These are phyloP conservation scores for Peronospora tabacina DNA, from an alignment of 352 stramenopile species.

Conservation along the genomic window DNA sequence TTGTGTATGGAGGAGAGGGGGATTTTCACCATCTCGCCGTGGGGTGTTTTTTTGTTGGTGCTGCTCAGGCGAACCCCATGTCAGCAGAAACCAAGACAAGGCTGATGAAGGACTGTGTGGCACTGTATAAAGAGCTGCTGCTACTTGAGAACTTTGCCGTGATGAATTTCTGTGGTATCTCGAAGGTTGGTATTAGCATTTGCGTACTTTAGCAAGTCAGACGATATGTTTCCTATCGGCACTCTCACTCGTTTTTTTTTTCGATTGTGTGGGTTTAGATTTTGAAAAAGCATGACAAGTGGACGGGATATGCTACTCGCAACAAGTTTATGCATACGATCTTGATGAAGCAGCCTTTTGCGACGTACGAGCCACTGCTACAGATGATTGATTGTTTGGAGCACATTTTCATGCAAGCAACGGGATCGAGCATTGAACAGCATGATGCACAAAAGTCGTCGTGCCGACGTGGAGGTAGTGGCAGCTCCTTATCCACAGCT, in stretches of 20 bases:
- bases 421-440: slow-evolving; percentile 79
- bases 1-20: background rate
- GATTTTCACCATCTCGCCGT: background rate
- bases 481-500: slow-evolving; percentile 23
- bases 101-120: slow-evolving; percentile 76
- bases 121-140: slow-evolving; percentile 81
- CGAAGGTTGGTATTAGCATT: slow-evolving; percentile 40
- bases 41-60: slow-evolving; percentile 3
- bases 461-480: slow-evolving; percentile 28
- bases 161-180: slow-evolving; percentile 88
- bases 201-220: slow-evolving; percentile 5
- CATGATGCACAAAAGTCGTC: slow-evolving; percentile 59
- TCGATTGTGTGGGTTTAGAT: slow-evolving; percentile 37
- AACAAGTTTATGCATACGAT: slow-evolving; percentile 88
- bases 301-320: slow-evolving; percentile 86
- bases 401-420: slow-evolving; percentile 84
- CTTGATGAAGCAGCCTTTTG: slow-evolving; percentile 85
- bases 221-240: slow-evolving; percentile 12
- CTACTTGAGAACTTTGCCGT: slow-evolving; percentile 85
- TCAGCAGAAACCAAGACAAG: slow-evolving; percentile 60
- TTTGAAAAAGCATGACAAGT: slow-evolving; percentile 88
- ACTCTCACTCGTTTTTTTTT: slow-evolving; percentile 9
- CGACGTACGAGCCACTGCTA: slow-evolving; percentile 74
- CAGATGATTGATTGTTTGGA: slow-evolving; percentile 84
- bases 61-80: slow-evolving; percentile 33